These are phyloP conservation scores for Mediolabrus comicus DNA, from an alignment of 108 stramenopile genomes.

Conservation along the genomic window DNA sequence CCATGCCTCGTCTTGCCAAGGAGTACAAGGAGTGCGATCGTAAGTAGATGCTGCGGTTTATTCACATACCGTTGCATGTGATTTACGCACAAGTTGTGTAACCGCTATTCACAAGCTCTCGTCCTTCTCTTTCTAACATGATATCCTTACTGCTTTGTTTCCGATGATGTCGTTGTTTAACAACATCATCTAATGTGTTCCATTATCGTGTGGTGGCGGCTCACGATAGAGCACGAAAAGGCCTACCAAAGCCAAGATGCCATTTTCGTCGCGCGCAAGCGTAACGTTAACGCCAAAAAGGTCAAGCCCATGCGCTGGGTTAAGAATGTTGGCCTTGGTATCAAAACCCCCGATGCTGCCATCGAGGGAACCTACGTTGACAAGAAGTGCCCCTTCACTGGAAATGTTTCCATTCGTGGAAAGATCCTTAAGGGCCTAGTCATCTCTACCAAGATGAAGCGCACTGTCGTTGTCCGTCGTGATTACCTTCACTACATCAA, in stretches of 20 bases:
- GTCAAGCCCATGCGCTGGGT: slow-evolving; percentile 95
- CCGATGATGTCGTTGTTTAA: slow-evolving; percentile 3
- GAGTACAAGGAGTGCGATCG: slow-evolving; percentile 89
- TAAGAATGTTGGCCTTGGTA: slow-evolving; percentile 96
- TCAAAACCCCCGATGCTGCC: slow-evolving; percentile 98
- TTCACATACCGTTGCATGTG: neutral
- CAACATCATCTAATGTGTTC: slow-evolving; percentile 14
- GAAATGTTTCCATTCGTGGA: slow-evolving; percentile 98
- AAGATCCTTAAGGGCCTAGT: slow-evolving; percentile 97
- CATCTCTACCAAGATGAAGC: slow-evolving; percentile 99
- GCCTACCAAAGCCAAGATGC: slow-evolving; percentile 99
- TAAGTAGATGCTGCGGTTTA: slow-evolving; percentile 8
- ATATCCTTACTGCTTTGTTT: neutral
- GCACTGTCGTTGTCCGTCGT: slow-evolving; percentile 98
- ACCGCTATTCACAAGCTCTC: neutral
- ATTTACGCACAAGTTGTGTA: neutral
- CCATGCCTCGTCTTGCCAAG: slow-evolving; percentile 69
- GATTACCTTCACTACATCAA: slow-evolving; percentile 99
- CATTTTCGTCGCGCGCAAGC: slow-evolving; percentile 97
- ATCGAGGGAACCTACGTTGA: slow-evolving; percentile 97
- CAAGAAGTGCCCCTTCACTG: slow-evolving; percentile 99
- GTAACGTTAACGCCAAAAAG: slow-evolving; percentile 65
- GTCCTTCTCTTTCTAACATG: neutral
- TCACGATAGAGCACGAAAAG: slow-evolving; percentile 91
- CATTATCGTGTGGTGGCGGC: slow-evolving; percentile 53